Evolutionary conservation across 805 yeast genomes (phyloP), one percentile per base, ranked within the genome.

Genomic region (Myxozyma geophila): DNA sequence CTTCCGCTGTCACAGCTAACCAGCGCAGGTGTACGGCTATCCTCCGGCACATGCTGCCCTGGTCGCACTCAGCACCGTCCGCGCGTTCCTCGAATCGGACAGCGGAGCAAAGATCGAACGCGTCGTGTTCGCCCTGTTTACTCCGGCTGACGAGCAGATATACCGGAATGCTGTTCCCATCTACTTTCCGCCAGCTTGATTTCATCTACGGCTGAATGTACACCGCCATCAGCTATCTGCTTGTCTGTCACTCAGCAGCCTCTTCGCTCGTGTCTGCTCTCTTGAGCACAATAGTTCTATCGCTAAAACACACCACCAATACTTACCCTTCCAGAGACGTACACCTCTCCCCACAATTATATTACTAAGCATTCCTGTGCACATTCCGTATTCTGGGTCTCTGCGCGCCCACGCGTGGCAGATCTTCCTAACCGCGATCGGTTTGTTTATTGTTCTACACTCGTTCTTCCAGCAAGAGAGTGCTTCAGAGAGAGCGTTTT

Each of bases 61-160:
- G 13, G 41, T 52, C 4, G 67, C 67, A 5, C 17, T 59, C 13
- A 12, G 43, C 8, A 43, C 67, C 7, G 64, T 66, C 17, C 59
- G 68, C n/a, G 28, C n/a, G 21, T 65, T 63, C 37, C 56, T 65
- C 19, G 59, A 59, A 21, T 9, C 28, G 5, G 46, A 43, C 7
- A 37, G 37, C 10, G 64, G 61, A 12, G 0, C 13, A n/a, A 7
- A 39, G 15, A 39, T 65, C 44, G 64, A 63, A n/a, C 59, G 62
- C n/a, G 68, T 65, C 4, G 33, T 64, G 12, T 65, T 65, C 44
- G 68, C 63, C 1, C 28, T 65, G 7, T 65, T 65, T 48, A 58
- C 58, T 35, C 44, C n/a, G 2, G 13, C 51, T 5, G 68, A 65
- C 33, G 64, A 51, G 13, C 9, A 53, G 56, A 48, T 40, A 15